Base-by-base conservation (phyloP, 108 stramenopile genomes). In the Skeletonema tropicum region DNA sequence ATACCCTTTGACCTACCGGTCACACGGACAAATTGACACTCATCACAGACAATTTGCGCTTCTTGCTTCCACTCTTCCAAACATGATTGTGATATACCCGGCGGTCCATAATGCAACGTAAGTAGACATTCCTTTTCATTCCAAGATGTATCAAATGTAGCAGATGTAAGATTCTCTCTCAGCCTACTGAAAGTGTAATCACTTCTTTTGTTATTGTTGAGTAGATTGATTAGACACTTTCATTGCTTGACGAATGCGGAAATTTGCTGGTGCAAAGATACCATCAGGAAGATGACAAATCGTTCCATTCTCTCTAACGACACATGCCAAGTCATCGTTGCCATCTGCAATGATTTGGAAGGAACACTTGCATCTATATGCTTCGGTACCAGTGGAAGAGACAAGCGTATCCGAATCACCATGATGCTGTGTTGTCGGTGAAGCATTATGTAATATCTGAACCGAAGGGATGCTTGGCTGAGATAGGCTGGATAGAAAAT, bases 81-180 rank as follows among this genome's bases (percentile, higher is more conserved):
- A 21, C 48, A 49, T 19, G 48, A 17, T 23, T 72, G 25, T n/a
- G 30, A 10, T 23, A 82, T 17, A 21, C 71, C 75, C 31, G 84
- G 87, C 46, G 84, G 73, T 6, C 81, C 77, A 71, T 88, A 92
- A 60, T 87, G 66, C 10, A 89, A 60, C 3, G 91, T 89, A 10
- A 87, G 73, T 42, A 86, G 63, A 52, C 86, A 86, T 61, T 88
- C 87, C 7, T 23, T 55, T 35, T 88, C 86, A 31, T 68, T 73
- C 91, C 91, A 92, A 32, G 87, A 82, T 10, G 88, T 75, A 0
- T 80, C 80, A 70, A 89, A 88, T 48, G 88, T 85, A n/a, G 75
- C 69, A 21, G 87, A 86, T 17, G 86, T 87, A 42, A 88, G 64
- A 71, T 76, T 57, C 25, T 73, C 46, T 31, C 74, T 71, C 57